Conservation (phyloP, 345 rosid species). For the Carallia brachiata region DNA sequence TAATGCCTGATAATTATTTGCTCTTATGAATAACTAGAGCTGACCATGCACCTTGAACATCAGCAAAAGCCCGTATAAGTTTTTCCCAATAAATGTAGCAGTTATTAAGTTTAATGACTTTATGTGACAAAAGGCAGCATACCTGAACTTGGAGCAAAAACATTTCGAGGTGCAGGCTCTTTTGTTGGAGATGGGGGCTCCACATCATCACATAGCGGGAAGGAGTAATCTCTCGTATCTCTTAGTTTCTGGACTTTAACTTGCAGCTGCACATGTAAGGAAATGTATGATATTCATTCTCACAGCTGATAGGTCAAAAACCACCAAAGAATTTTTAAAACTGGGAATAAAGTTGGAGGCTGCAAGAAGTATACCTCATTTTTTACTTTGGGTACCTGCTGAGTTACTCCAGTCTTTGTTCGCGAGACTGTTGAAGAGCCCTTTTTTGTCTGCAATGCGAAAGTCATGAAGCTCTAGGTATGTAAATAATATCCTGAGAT, state of each 20-base stretch:
- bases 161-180: slow-evolving; percentile 37
- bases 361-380: slow-evolving; percentile 39
- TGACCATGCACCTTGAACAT: slow-evolving; percentile 65
- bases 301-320: not conserved
- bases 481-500: not conserved
- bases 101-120: not conserved
- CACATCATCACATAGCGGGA: slow-evolving; percentile 59
- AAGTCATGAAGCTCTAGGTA: not conserved
- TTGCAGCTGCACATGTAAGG: slow-evolving; percentile 34
- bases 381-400: slow-evolving; percentile 35
- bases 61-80: slow-evolving; percentile 57
- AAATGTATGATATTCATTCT: not conserved
- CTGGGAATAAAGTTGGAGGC: not conserved
- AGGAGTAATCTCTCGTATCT: slow-evolving; percentile 80
- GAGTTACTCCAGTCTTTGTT: slow-evolving; percentile 35
- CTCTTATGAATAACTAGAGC: slow-evolving; percentile 47
- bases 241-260: slow-evolving; percentile 55
- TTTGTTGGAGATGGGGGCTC: slow-evolving; percentile 49
- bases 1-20: slow-evolving; percentile 40
- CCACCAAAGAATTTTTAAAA: not conserved
- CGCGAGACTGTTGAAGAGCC: slow-evolving; percentile 31
- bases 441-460: slow-evolving; percentile 54
- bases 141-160: slow-evolving; percentile 46
- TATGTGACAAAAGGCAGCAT: slow-evolving; percentile 31
- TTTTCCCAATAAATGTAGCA: slow-evolving; percentile 51